These are phyloP conservation scores for Citrus medica DNA, from an alignment of 345 rosid species.

Conservation along the genomic window DNA sequence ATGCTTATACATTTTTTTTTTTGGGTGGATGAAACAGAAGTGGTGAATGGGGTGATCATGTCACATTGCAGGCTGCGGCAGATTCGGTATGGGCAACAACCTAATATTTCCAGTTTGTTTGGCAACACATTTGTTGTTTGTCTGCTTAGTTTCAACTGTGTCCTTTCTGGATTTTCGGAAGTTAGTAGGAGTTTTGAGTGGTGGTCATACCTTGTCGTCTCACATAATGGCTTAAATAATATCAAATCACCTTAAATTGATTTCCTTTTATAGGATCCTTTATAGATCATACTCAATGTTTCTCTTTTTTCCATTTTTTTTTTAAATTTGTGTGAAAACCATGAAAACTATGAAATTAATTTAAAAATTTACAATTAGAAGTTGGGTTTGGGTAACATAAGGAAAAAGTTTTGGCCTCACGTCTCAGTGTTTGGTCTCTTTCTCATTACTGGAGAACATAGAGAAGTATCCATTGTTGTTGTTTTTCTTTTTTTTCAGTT, in stretches of 20 bases:
- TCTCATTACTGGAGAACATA: neutral
- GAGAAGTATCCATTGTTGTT: neutral
- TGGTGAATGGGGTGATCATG: constrained; percentile 77
- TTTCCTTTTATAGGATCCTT: neutral
- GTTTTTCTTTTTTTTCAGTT: neutral
- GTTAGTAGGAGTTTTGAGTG: neutral
- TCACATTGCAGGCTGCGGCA: constrained; percentile 73
- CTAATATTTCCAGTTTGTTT: neutral
- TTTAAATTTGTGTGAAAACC: neutral
- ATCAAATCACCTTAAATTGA: neutral
- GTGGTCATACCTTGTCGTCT: neutral
- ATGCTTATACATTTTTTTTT: neutral
- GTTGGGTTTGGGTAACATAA: neutral
- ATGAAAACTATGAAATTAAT: neutral
- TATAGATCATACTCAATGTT: neutral
- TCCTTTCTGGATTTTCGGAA: neutral
- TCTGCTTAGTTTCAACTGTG: neutral
- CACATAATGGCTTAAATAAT: neutral
- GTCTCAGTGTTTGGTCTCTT: neutral
- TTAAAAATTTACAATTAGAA: neutral
- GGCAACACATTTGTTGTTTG: neutral
- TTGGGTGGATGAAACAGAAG: constrained; percentile 27
- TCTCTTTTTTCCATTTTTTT: neutral
- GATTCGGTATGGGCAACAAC: constrained; percentile 36
- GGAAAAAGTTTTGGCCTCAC: neutral